These are phyloP conservation scores for Hibiscus mutabilis DNA, from an alignment of 345 rosid species.

Conservation along the genomic window DNA sequence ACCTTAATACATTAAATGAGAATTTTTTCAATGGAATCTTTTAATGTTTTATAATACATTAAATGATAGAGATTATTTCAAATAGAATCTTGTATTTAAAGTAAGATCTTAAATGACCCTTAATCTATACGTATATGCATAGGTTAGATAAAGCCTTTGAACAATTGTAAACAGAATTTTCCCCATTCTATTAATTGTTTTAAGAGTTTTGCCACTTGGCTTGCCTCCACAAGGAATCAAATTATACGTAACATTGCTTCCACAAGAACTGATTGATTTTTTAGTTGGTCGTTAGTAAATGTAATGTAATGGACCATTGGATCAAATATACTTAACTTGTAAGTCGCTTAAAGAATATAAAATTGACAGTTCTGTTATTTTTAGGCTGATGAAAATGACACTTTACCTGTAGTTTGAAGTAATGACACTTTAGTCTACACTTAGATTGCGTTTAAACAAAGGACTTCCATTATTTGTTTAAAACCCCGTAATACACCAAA, in stretches of 20 bases:
- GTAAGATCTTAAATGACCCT: too few relatives aligned
- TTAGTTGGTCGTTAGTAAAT: too few relatives aligned
- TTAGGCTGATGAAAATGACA: neutral
- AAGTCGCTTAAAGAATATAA: neutral
- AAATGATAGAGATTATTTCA: too few relatives aligned
- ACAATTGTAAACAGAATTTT: constrained; percentile 13
- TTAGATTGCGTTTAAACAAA: neutral
- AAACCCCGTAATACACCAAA: constrained; percentile 17
- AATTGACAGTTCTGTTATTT: neutral
- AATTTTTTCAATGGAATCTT: too few relatives aligned
- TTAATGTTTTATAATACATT: too few relatives aligned
- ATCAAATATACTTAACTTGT: too few relatives aligned
- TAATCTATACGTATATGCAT: too few relatives aligned
- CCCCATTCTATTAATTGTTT: neutral
- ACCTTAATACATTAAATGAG: too few relatives aligned
- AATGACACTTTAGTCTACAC: neutral
- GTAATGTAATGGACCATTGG: neutral
- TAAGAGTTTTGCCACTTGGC: neutral
- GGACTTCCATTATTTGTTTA: constrained; percentile 18
- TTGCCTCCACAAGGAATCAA: constrained; percentile 15
- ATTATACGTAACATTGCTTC: too few relatives aligned
- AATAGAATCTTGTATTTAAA: too few relatives aligned
- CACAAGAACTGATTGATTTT: neutral
- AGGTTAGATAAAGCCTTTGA: too few relatives aligned
- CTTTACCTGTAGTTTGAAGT: neutral